Evolutionary conservation across 768 basidiomycete genomes (phyloP), one percentile per base, ranked within the genome.

Genomic region (Calocera cornea): DNA sequence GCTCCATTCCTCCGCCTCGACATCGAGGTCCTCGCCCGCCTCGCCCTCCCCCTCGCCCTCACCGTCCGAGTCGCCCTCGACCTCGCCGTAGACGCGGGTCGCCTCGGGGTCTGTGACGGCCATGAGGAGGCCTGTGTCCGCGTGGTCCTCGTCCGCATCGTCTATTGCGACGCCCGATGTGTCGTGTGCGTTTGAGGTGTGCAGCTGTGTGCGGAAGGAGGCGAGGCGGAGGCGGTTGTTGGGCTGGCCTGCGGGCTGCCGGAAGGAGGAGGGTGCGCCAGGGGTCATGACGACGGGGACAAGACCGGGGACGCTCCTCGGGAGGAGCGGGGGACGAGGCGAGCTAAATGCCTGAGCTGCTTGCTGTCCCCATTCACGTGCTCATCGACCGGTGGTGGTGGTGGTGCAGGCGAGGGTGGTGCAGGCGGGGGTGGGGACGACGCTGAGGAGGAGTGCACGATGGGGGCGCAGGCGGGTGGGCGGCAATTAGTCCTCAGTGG

Each of bases 1-100:
- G 74, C 77, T 73, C 77, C 78, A 41, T 66, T 77, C 69, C 66
- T 74, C 68, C 72, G 74, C 64, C 75, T 79, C 71, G 74, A 76
- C 74, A 70, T 72, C 64, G 71, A 77, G 64, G 66, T 78, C 72
- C 31, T 68, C 64, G 27, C 50, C 67, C 19, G n/a, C 34, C 11
- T 65, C 64, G 12, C 41, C 41, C 34, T 65, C 64, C 16, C 41
- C 34, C 11, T 65, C 64, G 12, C 41, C 41, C 34, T 65, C 64
- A 2, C 41, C 41, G 16, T 41, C 64, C 12, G 64, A 41, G n/a
- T 65, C 34, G 17, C 64, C 44, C 24, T 47, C 44, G 19, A 47
- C 44, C 24, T 47, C 44, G 19, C 44, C 44, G 24, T 47, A 47
- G 16, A 47, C 44, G 24, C 44, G 44, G 5, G 44, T 47, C 19